phyloP scores from a whole-genome alignment of 805 yeast genomes.

The Scheffersomyces coipomensis region DNA sequence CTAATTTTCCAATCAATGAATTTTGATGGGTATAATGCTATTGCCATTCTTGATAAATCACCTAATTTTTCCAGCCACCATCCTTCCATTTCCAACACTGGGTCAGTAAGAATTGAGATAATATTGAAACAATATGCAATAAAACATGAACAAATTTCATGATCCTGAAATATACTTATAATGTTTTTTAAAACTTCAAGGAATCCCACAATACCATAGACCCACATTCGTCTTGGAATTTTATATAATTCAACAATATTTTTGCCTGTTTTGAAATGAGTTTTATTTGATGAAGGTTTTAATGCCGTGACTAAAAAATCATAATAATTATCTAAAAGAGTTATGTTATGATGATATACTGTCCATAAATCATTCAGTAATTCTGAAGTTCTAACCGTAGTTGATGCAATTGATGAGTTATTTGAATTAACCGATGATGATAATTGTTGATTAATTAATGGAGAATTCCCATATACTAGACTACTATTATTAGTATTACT shows the following conservation, averaged over 20 bases:
- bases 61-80: constrained; percentile 88
- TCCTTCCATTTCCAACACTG: constrained; percentile 57
- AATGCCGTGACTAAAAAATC: constrained; percentile 71
- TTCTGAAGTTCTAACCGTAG: constrained; percentile 41
- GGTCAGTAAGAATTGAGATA: constrained; percentile 52
- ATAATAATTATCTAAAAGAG: constrained; percentile 66
- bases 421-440: constrained; percentile 12
- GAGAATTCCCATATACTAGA: constrained; percentile 10
- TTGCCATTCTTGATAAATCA: constrained; percentile 84
- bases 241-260: constrained; percentile 76
- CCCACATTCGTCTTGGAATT: constrained; percentile 81
- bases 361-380: constrained; percentile 65
- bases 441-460: constrained; percentile 9
- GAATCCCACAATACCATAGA: constrained; percentile 80
- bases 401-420: constrained; percentile 13
- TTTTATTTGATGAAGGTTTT: constrained; percentile 52
- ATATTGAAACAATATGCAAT: constrained; percentile 70
- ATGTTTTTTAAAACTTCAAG: constrained; percentile 75
- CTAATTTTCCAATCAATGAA: constrained; percentile 84
- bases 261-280: constrained; percentile 66
- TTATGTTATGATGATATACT: constrained; percentile 65
- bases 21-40: constrained; percentile 75
- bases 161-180: constrained; percentile 69
- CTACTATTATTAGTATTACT: constrained; percentile 29
- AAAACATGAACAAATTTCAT: constrained; percentile 74